phyloP scores from a whole-genome alignment of 2,329 filamentous ascomycete genomes.

The Trichoderma polysporum region DNA sequence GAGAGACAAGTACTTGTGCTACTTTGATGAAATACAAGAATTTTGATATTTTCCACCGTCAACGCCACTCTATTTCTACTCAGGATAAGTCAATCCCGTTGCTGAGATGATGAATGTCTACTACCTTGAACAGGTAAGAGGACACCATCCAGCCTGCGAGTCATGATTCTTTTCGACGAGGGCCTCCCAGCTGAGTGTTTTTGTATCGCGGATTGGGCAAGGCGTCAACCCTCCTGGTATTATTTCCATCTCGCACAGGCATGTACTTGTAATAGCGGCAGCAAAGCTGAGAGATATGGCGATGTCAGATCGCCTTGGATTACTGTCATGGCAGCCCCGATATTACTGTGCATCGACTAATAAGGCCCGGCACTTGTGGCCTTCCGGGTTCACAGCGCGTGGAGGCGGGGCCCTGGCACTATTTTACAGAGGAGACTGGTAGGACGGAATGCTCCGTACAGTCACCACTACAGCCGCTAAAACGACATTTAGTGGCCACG shows the following conservation, averaged over 20 bases:
- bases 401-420: conserved; percentile 11
- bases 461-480: not conserved
- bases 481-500: not conserved
- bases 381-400: conserved; percentile 3
- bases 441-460: not conserved
- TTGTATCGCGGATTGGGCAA: not conserved
- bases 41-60: not conserved
- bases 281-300: not conserved
- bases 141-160: not conserved
- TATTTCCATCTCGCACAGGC: too few relatives aligned
- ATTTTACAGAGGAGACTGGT: not conserved
- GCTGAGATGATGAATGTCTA: not conserved
- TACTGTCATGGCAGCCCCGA: conserved; percentile 6
- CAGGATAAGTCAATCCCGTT: not conserved
- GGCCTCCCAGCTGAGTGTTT: not conserved
- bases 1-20: not conserved
- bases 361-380: conserved; percentile 8
- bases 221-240: not conserved
- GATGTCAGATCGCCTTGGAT: conserved; percentile 12
- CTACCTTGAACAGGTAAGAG: not conserved
- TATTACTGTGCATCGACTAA: conserved; percentile 22
- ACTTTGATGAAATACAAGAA: not conserved
- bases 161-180: not conserved
- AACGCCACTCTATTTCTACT: not conserved
- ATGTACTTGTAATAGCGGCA: too few relatives aligned